Conservation (phyloP, 768 basidiomycete species). For the Amanita jacksonii region DNA sequence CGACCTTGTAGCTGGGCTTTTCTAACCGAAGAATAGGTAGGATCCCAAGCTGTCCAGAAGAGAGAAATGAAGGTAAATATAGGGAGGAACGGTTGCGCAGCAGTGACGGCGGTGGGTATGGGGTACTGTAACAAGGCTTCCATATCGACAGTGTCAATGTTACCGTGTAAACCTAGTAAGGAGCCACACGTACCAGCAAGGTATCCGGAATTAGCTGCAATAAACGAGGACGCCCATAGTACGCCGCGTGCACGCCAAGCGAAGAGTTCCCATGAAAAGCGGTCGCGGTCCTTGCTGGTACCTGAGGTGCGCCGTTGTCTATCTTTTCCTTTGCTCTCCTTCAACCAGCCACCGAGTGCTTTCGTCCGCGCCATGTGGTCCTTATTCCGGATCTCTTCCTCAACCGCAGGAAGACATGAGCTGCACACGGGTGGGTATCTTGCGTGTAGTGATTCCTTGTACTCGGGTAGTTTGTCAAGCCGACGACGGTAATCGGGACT, state of each 20-base stretch:
- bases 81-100: slow-evolving; percentile 32
- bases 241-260: slow-evolving; percentile 64
- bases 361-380: slow-evolving; percentile 75
- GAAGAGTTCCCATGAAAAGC: slow-evolving; percentile 38
- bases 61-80: slow-evolving; percentile 47
- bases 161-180: not conserved
- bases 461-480: slow-evolving; percentile 55
- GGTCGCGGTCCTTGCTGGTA: slow-evolving; percentile 31
- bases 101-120: not conserved
- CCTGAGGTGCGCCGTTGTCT: slow-evolving; percentile 39
- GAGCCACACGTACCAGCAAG: slow-evolving; percentile 36
- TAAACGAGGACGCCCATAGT: slow-evolving; percentile 49
- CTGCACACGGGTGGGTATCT: slow-evolving; percentile 88
- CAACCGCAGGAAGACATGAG: slow-evolving; percentile 66
- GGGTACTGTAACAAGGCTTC: not conserved
- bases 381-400: slow-evolving; percentile 69
- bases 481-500: slow-evolving; percentile 62
- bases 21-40: slow-evolving; percentile 56
- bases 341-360: slow-evolving; percentile 66
- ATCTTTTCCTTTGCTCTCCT: slow-evolving; percentile 56
- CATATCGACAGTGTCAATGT: not conserved
- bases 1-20: slow-evolving; percentile 62
- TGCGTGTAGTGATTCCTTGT: slow-evolving; percentile 61
- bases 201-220: slow-evolving; percentile 32
- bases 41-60: slow-evolving; percentile 82